Conservation (phyloP, 768 basidiomycete genomes). For the Russula virescens region DNA sequence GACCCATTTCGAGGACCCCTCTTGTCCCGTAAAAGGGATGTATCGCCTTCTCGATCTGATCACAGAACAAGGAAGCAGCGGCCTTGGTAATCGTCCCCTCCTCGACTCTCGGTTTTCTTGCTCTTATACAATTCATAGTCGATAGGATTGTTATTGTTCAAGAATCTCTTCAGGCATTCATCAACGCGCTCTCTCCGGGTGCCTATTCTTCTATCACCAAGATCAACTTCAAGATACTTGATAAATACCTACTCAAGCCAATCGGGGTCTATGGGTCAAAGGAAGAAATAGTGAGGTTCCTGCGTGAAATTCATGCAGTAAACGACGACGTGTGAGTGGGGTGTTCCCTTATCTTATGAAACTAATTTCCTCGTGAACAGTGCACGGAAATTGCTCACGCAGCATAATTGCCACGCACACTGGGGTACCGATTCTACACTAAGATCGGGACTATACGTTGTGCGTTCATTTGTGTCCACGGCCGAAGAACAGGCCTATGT, state of each 20-base stretch:
- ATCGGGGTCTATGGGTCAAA: conserved; percentile 55
- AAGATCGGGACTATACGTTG: conserved; percentile 48
- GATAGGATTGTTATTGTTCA: conserved; percentile 60
- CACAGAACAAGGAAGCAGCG: conserved; percentile 44
- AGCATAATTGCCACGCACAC: conserved; percentile 13
- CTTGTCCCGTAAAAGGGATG: conserved; percentile 38
- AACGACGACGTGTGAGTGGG: conserved; percentile 38
- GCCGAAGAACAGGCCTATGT: conserved; percentile 37
- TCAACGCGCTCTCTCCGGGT: conserved; percentile 44
- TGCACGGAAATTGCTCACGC: conserved; percentile 22
- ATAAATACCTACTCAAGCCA: conserved; percentile 41
- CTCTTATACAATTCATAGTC: conserved; percentile 32
- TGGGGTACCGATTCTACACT: conserved; percentile 30
- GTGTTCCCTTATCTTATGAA: background rate
- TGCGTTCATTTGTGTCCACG: conserved; percentile 25
- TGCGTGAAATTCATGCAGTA: conserved; percentile 35
- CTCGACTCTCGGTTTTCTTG: background rate
- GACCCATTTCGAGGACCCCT: background rate
- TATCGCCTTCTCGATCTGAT: conserved; percentile 51
- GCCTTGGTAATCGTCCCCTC: conserved; percentile 38
- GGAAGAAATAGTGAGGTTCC: conserved; percentile 43
- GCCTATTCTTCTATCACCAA: conserved; percentile 50
- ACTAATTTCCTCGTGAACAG: conserved; percentile 15
- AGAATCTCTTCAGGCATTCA: conserved; percentile 42
- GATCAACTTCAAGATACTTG: conserved; percentile 51